A percentile compares a stretch with the other conserved stretches of the same genome.
These are phyloP conservation scores for Streptanthus diversifolius DNA, from an alignment of 345 rosid genomes.

Conservation along the genomic window DNA sequence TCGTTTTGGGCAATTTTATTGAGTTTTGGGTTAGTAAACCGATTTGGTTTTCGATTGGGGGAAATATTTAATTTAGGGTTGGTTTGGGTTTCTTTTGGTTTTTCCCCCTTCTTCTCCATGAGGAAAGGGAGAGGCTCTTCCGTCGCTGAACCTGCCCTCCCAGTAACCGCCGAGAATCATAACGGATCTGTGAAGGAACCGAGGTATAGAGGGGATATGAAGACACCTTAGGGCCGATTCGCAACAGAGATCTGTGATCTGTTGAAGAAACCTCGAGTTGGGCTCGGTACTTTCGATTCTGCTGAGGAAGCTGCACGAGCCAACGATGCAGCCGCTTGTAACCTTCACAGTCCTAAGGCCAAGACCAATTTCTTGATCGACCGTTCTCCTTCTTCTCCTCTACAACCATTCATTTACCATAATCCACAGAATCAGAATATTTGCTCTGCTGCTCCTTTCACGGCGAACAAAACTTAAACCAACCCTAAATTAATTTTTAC, in stretches of 20 bases:
- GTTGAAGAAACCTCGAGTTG: conserved; percentile 69
- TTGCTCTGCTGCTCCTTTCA: conserved; percentile 9
- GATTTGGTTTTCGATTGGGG: too few relatives aligned
- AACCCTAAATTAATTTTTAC: too few relatives aligned
- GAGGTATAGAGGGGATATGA: conserved; percentile 84
- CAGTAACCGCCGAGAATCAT: conserved; percentile 22
- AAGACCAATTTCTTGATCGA: conserved; percentile 73
- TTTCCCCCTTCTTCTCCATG: conserved; percentile 29
- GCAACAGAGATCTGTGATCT: conserved; percentile 98
- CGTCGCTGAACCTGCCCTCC: conserved; percentile 29
- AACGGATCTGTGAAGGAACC: conserved; percentile 52
- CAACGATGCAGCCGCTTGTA: conserved; percentile 77
- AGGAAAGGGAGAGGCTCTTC: conserved; percentile 62
- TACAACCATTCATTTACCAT: conserved; percentile 28
- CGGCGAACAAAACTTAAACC: too few relatives aligned
- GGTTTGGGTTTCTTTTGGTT: too few relatives aligned
- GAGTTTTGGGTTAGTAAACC: too few relatives aligned
- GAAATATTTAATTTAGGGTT: too few relatives aligned
- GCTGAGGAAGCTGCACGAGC: conserved; percentile 92
- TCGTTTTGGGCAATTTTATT: too few relatives aligned
- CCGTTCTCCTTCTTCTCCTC: conserved; percentile 32
- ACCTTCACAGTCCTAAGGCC: conserved; percentile 82
- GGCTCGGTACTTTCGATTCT: conserved; percentile 92
- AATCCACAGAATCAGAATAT: conserved; percentile 7
- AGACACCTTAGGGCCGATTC: conserved; percentile 86